phyloP scores from a whole-genome alignment of 2,329 filamentous ascomycete species.

The Didymella segeticola region DNA sequence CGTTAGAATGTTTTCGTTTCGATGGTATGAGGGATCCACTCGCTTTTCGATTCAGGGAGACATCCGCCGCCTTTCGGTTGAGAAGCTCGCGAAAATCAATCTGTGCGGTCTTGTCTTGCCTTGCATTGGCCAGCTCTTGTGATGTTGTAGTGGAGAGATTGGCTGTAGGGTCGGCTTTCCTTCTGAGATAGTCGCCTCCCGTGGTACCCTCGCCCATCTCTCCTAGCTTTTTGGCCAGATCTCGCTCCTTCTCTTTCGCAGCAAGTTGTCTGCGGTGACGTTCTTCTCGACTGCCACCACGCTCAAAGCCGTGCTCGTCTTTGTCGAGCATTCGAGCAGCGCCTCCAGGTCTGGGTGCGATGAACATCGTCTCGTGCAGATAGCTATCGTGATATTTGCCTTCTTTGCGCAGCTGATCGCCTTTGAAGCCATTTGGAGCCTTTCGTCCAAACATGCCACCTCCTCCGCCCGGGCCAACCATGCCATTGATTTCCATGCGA shows the following conservation, averaged over 20 bases:
- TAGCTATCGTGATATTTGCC: conserved; percentile 62
- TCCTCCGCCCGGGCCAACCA: conserved; percentile 57
- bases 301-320: conserved; percentile 53
- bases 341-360: conserved; percentile 53
- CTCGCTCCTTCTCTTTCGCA: conserved; percentile 73
- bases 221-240: conserved; percentile 72
- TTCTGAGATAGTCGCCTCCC: conserved; percentile 73
- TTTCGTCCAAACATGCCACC: conserved; percentile 44
- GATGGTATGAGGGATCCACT: conserved; percentile 40
- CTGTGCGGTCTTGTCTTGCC: conserved; percentile 24
- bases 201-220: conserved; percentile 66
- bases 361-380: conserved; percentile 60
- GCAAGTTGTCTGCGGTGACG: conserved; percentile 69
- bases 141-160: conserved; percentile 29
- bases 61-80: conserved; percentile 52
- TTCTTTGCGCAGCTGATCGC: conserved; percentile 39
- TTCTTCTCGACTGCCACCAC: conserved; percentile 68
- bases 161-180: conserved; percentile 31
- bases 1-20: conserved; percentile 51
- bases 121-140: conserved; percentile 23
- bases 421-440: conserved; percentile 31
- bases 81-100: conserved; percentile 52
- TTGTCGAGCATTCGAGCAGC: conserved; percentile 71
- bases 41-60: conserved; percentile 40
- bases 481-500: conserved; percentile 81